These are phyloP conservation scores for Pseudodiploospora longispora DNA, from an alignment of 2,329 filamentous ascomycete genomes.

Conservation along the genomic window DNA sequence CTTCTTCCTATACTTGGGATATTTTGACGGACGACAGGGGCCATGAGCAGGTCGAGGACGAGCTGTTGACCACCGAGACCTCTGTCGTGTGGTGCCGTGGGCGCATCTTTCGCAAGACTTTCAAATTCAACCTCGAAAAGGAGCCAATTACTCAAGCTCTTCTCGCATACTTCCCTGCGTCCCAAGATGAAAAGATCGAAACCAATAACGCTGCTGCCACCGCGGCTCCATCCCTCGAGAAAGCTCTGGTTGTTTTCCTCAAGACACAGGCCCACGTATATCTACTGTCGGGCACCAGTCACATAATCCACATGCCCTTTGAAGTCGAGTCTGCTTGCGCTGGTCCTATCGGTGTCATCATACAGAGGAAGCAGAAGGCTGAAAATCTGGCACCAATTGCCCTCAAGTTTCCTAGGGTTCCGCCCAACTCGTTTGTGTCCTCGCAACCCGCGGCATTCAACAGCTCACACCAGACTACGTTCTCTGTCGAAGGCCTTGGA, in stretches of 20 bases:
- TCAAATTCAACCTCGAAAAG: conserved; percentile 78
- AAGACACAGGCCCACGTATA: conserved; percentile 90
- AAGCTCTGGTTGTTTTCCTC: conserved; percentile 82
- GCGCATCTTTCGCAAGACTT: conserved; percentile 74
- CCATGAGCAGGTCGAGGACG: conserved; percentile 55
- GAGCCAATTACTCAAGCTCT: conserved; percentile 81
- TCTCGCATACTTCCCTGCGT: conserved; percentile 69
- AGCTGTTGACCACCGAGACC: conserved; percentile 66
- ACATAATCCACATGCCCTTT: conserved; percentile 89
- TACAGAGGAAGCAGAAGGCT: conserved; percentile 66
- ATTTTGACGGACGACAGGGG: conserved; percentile 38
- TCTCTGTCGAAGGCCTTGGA: conserved; percentile 50
- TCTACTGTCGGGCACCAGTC: conserved; percentile 78
- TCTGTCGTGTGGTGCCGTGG: conserved; percentile 87
- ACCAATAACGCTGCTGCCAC: conserved; percentile 6
- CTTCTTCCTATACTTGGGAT: conserved; percentile 69
- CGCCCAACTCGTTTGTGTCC: conserved; percentile 76
- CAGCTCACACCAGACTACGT: conserved; percentile 41
- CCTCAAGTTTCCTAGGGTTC: conserved; percentile 52
- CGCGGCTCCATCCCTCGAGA: conserved; percentile 32
- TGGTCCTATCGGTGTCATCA: conserved; percentile 71
- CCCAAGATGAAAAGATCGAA: conserved; percentile 27
- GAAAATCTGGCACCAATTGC: conserved; percentile 43
- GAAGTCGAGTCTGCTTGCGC: conserved; percentile 84
- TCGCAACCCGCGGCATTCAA: conserved; percentile 53